phyloP scores from a whole-genome alignment of 345 rosid genomes.

The Lumnitzera littorea region DNA sequence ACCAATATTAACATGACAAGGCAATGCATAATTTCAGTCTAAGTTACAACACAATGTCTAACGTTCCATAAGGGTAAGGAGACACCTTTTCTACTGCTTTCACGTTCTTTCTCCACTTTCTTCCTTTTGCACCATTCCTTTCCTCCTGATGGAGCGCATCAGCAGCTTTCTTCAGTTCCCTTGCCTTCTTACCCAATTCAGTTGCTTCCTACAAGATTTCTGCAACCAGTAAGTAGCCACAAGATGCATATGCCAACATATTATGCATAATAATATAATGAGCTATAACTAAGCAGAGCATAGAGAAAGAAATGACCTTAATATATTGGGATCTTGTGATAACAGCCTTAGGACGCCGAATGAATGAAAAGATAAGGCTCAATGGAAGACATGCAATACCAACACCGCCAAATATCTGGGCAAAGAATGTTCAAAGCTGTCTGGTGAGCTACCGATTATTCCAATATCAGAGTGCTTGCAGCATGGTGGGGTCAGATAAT shows the following conservation, averaged over 20 bases:
- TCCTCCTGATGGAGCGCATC: constrained; percentile 96
- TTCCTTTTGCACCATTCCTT: constrained; percentile 85
- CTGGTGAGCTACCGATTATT: no score
- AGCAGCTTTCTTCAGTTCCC: constrained; percentile 91
- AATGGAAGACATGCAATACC: constrained; percentile 93
- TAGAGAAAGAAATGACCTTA: constrained; percentile 43
- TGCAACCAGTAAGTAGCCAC: not conserved
- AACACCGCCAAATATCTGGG: constrained; percentile 95
- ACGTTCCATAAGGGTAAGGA: not conserved
- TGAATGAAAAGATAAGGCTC: constrained; percentile 90
- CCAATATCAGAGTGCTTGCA: no score
- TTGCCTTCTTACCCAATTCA: constrained; percentile 94
- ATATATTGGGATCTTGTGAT: constrained; percentile 97
- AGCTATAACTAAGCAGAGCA: not conserved
- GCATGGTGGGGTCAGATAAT: no score
- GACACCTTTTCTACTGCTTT: constrained; percentile 89
- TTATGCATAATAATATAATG: not conserved
- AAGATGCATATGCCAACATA: constrained; percentile 3
- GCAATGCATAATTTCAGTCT: no score
- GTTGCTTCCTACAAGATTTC: constrained; percentile 82
- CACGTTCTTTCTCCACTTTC: constrained; percentile 96
- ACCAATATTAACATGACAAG: not conserved
- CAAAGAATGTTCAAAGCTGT: not conserved
- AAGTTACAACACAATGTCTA: no score
- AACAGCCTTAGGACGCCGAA: constrained; percentile 97